Evolutionary conservation across 768 basidiomycete genomes (phyloP).

Genomic region (Termitomyces sp.): DNA sequence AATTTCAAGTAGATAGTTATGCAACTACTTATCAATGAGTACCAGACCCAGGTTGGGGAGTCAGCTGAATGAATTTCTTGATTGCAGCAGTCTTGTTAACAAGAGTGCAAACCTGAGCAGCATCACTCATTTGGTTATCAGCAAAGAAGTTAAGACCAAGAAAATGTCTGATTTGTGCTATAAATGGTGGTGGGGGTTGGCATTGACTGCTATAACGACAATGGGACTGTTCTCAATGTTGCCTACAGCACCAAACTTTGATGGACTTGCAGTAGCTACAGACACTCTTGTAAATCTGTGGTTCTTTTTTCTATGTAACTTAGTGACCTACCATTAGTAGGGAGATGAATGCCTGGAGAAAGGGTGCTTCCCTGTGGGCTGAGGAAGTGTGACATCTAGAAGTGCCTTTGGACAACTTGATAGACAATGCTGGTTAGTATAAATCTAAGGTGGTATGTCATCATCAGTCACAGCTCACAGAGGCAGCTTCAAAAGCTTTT

Average conservation of each 20-base stretch:
- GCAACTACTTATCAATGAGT: background rate
- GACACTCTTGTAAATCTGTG: background rate
- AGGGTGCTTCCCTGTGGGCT: conserved; percentile 17
- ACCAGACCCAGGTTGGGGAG: background rate
- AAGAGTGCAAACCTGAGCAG: background rate
- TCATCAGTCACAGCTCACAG: background rate
- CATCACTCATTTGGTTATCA: background rate
- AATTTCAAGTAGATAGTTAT: background rate
- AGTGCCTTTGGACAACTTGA: conserved; percentile 29
- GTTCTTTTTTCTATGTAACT: no score
- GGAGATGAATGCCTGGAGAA: conserved; percentile 19
- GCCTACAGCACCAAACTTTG: background rate
- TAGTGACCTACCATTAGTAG: conserved; percentile 10
- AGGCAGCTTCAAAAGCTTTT: background rate
- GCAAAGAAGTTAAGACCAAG: background rate
- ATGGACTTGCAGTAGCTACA: background rate
- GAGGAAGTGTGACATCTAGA: conserved; percentile 26
- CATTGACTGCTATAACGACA: background rate
- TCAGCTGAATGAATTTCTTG: background rate
- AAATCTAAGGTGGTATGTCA: background rate
- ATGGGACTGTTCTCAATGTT: background rate
- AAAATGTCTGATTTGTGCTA: background rate
- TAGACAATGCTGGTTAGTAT: conserved; percentile 17
- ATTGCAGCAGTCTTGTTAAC: background rate
- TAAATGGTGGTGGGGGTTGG: background rate